phyloP scores from a whole-genome alignment of 306 rosid genomes.

The Malus asiatica region DNA sequence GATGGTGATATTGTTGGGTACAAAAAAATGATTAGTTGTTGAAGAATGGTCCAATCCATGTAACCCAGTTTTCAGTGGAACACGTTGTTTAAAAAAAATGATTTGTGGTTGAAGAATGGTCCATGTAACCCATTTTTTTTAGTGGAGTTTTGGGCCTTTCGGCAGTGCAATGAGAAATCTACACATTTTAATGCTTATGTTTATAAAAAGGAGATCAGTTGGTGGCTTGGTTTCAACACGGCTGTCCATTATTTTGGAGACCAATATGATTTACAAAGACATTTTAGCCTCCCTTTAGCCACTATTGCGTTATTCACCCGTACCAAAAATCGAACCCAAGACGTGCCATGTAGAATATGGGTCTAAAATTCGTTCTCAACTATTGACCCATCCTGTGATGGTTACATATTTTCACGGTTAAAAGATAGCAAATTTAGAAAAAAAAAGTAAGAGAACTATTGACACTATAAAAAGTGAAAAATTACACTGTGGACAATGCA shows the following conservation, averaged over 20 bases:
- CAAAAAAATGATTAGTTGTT: background rate
- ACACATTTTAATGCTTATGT: background rate
- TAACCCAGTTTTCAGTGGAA: background rate
- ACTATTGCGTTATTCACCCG: too few relatives aligned
- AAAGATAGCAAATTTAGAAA: background rate
- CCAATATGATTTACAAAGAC: too few relatives aligned
- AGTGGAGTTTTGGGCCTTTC: background rate
- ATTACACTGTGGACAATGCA: too few relatives aligned
- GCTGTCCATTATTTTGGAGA: rapidly evolving
- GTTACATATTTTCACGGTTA: background rate
- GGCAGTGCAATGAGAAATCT: background rate
- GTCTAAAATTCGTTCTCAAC: rapidly evolving
- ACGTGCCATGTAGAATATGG: too few relatives aligned
- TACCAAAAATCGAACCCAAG: too few relatives aligned
- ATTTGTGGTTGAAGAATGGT: background rate
- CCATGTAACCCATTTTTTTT: background rate
- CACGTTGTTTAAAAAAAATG: background rate
- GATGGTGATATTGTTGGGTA: background rate
- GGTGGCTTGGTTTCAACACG: rapidly evolving
- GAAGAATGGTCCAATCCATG: background rate
- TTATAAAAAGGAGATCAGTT: too few relatives aligned
- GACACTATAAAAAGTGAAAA: too few relatives aligned
- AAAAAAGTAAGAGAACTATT: too few relatives aligned
- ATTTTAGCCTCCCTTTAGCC: too few relatives aligned
- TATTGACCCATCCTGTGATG: too few relatives aligned